Evolutionary conservation across 2,329 filamentous ascomycete species (phyloP), one percentile per base, ranked within the genome.

Genomic region (Eurotiales sp.): DNA sequence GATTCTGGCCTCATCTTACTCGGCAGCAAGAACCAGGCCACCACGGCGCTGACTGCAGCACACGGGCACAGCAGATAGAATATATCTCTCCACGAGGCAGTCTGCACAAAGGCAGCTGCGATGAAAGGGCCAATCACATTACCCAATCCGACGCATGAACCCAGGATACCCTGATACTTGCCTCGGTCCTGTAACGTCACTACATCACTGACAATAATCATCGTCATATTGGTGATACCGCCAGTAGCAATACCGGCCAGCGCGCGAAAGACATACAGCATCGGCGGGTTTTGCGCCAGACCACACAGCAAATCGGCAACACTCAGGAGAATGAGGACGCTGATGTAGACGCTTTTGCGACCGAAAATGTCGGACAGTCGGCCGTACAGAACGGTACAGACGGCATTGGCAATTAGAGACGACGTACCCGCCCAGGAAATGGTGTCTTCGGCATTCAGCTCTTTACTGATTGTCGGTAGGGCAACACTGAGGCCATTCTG

Each of bases 381-480:
- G 17, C 83, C 82, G 61, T 85, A 85, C 0, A 86, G 72, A 53
- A 85, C 80, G 56, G 83, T 82, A 56, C 85, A 86, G 29, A 80
- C 77, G 0, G 83, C 85, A 51, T 80, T 82, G 3, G 83, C 80
- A 4, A 89, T 76, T 4, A 89, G 72, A 57, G 86, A 89, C 14
- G 82, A 82, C 4, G 85, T 88, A 2, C 85, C 85, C 11, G 83
- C 79, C 86, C 85, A 88, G 61, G 88, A 88, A 42, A 84, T 83
- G 2, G 68, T 68, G 51, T 69, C 57, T 43, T 67, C 66, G 1
- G 71, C 71, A 49, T 71, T 57, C 17, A 79, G 68, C 49, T 81
- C 75, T 46, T 68, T 61, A 50, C 75, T 73, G 58, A 82, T 74
- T 25, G 77, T 76, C 23, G 79, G 79, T 34, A 82, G 62, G n/a